Conservation (phyloP, 371 early-diverging fungal genomes). For the Apophysomyces trapeziformis region DNA sequence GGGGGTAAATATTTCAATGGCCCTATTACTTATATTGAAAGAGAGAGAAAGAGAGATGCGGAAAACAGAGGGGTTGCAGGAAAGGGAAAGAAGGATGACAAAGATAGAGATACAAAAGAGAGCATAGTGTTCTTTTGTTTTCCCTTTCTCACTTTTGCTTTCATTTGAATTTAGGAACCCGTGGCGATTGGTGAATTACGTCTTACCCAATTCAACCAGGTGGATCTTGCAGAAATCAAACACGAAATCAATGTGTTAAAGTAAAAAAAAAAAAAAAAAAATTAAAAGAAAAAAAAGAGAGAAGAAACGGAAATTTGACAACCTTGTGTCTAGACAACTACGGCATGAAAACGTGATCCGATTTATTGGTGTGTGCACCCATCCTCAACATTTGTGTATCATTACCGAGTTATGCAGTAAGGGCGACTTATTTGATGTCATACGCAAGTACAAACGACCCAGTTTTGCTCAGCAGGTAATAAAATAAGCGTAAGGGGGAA, state of each 20-base stretch:
- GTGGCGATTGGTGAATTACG: constrained; percentile 79
- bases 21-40: not conserved
- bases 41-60: not conserved
- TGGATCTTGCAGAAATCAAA: constrained; percentile 74
- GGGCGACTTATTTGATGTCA: constrained; percentile 79
- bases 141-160: no score
- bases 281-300: no score
- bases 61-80: no score
- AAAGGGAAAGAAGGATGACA: not conserved
- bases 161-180: constrained; percentile 42
- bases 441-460: constrained; percentile 67
- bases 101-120: not conserved
- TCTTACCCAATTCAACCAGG: constrained; percentile 65
- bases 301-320: no score
- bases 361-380: constrained; percentile 76
- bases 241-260: constrained; percentile 81
- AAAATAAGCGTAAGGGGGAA: not conserved
- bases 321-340: constrained; percentile 52
- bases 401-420: constrained; percentile 78
- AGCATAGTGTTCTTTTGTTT: no score
- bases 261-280: constrained; percentile 33
- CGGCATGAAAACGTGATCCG: constrained; percentile 80
- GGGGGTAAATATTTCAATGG: constrained; percentile 2
- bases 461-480: constrained; percentile 62
- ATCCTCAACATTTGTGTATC: constrained; percentile 71